Base-by-base conservation (phyloP, 768 basidiomycete genomes). In the Leucocoprinus sp. region DNA sequence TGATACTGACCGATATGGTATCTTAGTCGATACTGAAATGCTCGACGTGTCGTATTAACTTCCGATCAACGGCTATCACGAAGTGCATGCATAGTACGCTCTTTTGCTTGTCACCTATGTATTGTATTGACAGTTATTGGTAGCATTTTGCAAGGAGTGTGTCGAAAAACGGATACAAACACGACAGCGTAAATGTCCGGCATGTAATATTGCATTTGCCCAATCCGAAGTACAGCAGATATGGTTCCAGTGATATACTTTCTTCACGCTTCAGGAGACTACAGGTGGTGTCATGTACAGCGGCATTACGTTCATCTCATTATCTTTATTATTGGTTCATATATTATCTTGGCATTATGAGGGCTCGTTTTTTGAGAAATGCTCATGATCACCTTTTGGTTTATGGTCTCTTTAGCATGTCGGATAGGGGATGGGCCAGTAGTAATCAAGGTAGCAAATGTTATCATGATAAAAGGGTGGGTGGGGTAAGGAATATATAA, bases 111-210 rank as follows among this genome's bases (percentile, higher is more conserved):
- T 37, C 36, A 6, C 33, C 12, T 24, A 37, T 2, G n/a, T 7
- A 22, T 18, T 39, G 50, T 31, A 7, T 37, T 48, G 14, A 38
- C 31, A 26, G 28, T 34, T 15, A n/a, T 24, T 44, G 28, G 8
- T 52, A 92, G 91, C 90, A 0, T 93, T 93, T 64, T 90, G 88
- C 64, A 84, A 80, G 62, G 60, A 71, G 44, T 96, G 85, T 58
- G 74, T 97, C 26, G 93, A 96, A 51, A 71, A 81, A n/a, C 83
- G 95, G 33, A 74, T 97, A 54, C 65, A 83, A 21, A 92, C 87
- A 12, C 80, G 93, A 48, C 93, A 96, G 60, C 82, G 93, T 21
- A 93, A 93, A 61, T 98, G 93, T 64, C 93, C 93, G 18, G 82
- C 84, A 5, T 98, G 93, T 60, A 83, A 84, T 51, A 57, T 84